These are phyloP conservation scores for Lathyrus oleraceus DNA, from an alignment of 306 rosid genomes.

Conservation along the genomic window DNA sequence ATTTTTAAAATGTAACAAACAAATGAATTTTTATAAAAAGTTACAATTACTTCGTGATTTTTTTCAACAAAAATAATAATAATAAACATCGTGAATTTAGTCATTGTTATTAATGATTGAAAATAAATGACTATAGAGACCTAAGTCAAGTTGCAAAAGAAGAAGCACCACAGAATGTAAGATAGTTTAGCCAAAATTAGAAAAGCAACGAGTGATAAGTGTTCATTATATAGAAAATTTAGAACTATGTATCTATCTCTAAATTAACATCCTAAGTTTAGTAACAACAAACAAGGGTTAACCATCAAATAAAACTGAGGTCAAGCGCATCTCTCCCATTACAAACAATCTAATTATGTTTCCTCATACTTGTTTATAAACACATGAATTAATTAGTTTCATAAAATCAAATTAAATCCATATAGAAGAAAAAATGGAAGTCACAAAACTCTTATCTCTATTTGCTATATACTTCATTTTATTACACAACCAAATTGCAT, in stretches of 20 bases:
- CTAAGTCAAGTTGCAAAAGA: neutral
- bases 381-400: neutral
- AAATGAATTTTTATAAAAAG: too few species aligned
- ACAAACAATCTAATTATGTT: neutral
- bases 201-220: neutral
- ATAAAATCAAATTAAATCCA: neutral
- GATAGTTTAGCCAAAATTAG: neutral
- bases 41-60: too few species aligned
- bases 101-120: neutral
- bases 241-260: neutral
- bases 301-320: slow-evolving; percentile 36
- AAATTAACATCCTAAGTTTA: slow-evolving; percentile 13
- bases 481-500: slow-evolving; percentile 8
- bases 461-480: slow-evolving; percentile 20
- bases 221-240: neutral
- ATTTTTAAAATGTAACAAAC: too few species aligned
- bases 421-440: slow-evolving; percentile 39
- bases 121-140: neutral
- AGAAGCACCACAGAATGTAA: neutral
- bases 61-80: too few species aligned
- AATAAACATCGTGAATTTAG: too few species aligned
- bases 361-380: slow-evolving; percentile 1
- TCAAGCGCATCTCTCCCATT: slow-evolving; percentile 32
- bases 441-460: slow-evolving; percentile 21
- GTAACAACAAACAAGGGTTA: neutral